phyloP scores from a whole-genome alignment of 106 monocot species.

The Dendrobium officinale region DNA sequence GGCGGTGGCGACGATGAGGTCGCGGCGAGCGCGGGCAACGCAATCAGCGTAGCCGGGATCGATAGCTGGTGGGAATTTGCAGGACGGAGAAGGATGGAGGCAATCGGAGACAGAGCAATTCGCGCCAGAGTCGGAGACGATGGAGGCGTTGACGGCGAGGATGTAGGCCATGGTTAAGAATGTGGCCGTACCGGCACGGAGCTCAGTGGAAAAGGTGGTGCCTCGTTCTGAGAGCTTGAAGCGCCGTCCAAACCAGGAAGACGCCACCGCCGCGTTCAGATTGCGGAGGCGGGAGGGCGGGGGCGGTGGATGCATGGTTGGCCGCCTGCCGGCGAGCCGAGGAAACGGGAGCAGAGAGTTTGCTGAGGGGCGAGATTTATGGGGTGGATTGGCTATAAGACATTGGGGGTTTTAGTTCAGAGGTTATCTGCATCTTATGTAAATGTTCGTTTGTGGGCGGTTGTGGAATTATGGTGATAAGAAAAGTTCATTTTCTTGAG shows the following conservation, averaged over 20 bases:
- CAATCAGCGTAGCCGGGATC: conserved; percentile 37
- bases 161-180: conserved; percentile 44
- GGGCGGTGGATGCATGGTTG: too few species aligned
- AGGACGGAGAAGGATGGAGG: conserved; percentile 12
- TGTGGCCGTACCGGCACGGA: conserved; percentile 45
- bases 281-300: background rate
- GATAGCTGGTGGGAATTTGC: conserved; percentile 25
- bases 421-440: too few species aligned
- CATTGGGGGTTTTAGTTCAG: too few species aligned
- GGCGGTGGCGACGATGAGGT: conserved; percentile 42
- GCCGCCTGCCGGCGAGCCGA: too few species aligned
- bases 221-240: conserved; percentile 21
- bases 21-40: conserved; percentile 30
- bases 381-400: too few species aligned
- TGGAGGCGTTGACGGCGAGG: conserved; percentile 43
- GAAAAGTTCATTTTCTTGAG: too few species aligned
- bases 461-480: too few species aligned
- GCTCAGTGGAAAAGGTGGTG: conserved; percentile 39
- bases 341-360: background rate
- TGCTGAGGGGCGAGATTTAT: too few species aligned
- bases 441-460: too few species aligned
- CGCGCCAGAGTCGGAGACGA: conserved; percentile 39
- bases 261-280: conserved; percentile 14
- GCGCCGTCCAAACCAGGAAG: conserved; percentile 5
- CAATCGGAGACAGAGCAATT: conserved; percentile 35